Conservation (phyloP, 1,139 yeast species). For the Pichia sp. region DNA sequence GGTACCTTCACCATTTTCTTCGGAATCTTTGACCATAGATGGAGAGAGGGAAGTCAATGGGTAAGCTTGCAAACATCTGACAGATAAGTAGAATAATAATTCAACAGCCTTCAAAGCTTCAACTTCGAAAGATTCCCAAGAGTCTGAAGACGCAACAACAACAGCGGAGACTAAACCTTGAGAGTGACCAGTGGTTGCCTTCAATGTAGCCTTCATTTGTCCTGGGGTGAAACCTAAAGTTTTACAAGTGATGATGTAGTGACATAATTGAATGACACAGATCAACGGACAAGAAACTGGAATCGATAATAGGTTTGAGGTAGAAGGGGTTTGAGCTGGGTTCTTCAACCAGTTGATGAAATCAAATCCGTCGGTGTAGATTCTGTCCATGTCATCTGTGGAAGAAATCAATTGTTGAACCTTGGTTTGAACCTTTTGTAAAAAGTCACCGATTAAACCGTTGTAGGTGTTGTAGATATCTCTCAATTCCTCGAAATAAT, state of each 20-base stretch:
- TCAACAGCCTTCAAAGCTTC: slow-evolving; percentile 75
- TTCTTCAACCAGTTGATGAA: slow-evolving; percentile 78
- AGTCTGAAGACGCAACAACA: slow-evolving; percentile 77
- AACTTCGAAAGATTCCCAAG: slow-evolving; percentile 76
- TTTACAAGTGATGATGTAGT: slow-evolving; percentile 82
- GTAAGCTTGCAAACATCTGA: slow-evolving; percentile 82
- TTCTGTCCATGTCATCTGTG: slow-evolving; percentile 74
- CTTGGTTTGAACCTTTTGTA: slow-evolving; percentile 60
- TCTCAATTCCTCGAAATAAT: slow-evolving; percentile 93
- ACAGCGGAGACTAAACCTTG: slow-evolving; percentile 95
- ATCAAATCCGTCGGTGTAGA: slow-evolving; percentile 91
- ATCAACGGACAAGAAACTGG: slow-evolving; percentile 96
- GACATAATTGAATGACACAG: slow-evolving; percentile 91
- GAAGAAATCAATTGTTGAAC: slow-evolving; percentile 63
- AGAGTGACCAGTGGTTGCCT: slow-evolving; percentile 96
- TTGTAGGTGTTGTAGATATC: slow-evolving; percentile 73
- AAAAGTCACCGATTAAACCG: slow-evolving; percentile 66
- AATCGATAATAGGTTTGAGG: slow-evolving; percentile 79
- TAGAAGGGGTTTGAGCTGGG: slow-evolving; percentile 84
- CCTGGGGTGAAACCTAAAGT: slow-evolving; percentile 88
- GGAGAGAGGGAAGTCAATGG: slow-evolving; percentile 96
- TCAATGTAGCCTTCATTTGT: slow-evolving; percentile 59
- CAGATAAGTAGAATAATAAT: slow-evolving; percentile 85
- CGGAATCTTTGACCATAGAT: slow-evolving; percentile 84
- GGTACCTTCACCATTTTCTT: slow-evolving; percentile 90